Conservation (phyloP, 345 rosid genomes). For the Bruguiera gymnorhiza region DNA sequence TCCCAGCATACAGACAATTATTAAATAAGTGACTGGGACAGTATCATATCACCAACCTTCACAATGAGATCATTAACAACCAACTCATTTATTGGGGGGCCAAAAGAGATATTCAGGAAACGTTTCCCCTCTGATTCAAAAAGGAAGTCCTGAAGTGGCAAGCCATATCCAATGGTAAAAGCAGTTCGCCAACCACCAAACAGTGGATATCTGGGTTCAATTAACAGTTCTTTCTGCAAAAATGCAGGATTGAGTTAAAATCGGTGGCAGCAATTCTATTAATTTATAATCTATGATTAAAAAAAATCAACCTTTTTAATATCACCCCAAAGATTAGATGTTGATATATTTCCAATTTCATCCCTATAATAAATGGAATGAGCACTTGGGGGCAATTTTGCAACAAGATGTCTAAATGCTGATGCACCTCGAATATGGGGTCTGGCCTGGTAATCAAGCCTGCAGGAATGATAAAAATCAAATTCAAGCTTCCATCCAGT, state of each 20-base stretch:
- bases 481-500: conserved; percentile 5
- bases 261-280: conserved; percentile 5
- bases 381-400: conserved; percentile 85
- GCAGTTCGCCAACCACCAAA: conserved; percentile 98
- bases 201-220: conserved; percentile 93
- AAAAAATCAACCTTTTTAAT: conserved; percentile 59
- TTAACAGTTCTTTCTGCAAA: conserved; percentile 75
- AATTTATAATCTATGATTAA: conserved; percentile 4
- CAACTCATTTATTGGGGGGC: conserved; percentile 70
- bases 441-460: conserved; percentile 83
- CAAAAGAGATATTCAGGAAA: conserved; percentile 66
- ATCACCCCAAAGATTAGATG: conserved; percentile 80
- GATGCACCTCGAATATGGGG: conserved; percentile 64
- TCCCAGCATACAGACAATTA: neutral
- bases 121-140: conserved; percentile 74
- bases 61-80: conserved; percentile 69
- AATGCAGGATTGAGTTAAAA: conserved; percentile 25
- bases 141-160: conserved; percentile 82
- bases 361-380: conserved; percentile 92
- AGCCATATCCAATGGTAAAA: conserved; percentile 89
- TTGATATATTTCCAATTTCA: conserved; percentile 97
- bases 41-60: conserved; percentile 37
- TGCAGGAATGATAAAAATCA: conserved; percentile 24
- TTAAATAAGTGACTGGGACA: neutral
- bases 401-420: conserved; percentile 69